phyloP scores from a whole-genome alignment of 148 eudicot species.

The Chenopodium formosanum region DNA sequence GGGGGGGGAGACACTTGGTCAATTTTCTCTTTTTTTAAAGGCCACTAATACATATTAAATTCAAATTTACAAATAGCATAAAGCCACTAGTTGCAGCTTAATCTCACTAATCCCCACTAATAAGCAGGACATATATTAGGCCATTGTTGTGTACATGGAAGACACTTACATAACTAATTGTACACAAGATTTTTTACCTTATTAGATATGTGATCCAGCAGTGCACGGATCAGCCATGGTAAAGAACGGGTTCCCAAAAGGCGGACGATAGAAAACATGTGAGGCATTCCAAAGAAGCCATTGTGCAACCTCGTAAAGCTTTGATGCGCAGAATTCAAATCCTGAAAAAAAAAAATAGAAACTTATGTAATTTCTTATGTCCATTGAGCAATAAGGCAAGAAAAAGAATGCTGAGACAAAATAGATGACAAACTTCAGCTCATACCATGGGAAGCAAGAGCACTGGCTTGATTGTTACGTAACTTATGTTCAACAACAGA shows the following conservation, averaged over 20 bases:
- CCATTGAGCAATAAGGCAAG: not conserved
- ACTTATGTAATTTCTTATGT: not conserved
- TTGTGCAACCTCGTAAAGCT: conserved; percentile 85
- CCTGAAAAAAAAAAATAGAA: conserved; percentile 41
- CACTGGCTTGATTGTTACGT: not conserved
- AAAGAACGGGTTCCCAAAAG: conserved; percentile 85
- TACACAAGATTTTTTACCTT: conserved; percentile 47
- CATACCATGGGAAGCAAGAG: conserved; percentile 13
- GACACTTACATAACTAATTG: not conserved
- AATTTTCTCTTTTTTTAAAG: too few relatives aligned
- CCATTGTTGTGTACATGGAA: not conserved
- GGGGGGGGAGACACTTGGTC: too few relatives aligned
- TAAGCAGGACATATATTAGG: not conserved
- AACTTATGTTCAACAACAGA: not conserved
- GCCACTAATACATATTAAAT: not conserved
- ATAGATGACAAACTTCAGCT: not conserved
- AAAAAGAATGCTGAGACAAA: not conserved
- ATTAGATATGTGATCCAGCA: conserved; percentile 85
- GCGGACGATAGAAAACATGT: conserved; percentile 71
- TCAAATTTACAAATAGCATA: not conserved
- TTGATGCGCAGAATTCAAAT: conserved; percentile 94
- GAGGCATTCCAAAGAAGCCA: conserved; percentile 96
- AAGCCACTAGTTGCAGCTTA: not conserved
- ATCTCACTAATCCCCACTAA: not conserved
- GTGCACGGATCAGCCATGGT: conserved; percentile 98